These are phyloP conservation scores for Yamagishiella unicocca DNA, from an alignment of 139 green algal genomes.

Conservation along the genomic window DNA sequence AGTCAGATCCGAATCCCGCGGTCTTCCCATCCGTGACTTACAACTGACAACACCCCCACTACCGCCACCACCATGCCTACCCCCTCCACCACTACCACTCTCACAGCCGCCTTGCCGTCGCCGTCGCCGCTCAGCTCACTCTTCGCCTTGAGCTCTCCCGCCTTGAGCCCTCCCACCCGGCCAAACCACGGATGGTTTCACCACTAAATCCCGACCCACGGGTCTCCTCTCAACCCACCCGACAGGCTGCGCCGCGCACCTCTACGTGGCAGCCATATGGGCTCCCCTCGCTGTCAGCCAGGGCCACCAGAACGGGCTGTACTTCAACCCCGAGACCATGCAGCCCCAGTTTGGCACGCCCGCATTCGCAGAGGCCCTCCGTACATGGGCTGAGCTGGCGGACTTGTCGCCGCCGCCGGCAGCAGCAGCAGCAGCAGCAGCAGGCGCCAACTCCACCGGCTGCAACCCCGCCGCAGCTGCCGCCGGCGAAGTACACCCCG, in stretches of 20 bases:
- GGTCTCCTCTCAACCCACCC: no score
- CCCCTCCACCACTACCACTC: background rate
- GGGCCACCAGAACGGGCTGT: background rate
- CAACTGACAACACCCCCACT: no score
- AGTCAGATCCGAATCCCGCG: no score
- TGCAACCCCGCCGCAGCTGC: background rate
- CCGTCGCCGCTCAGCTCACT: background rate
- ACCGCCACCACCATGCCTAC: background rate
- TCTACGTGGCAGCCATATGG: constrained; percentile 3
- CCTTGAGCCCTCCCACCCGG: no score
- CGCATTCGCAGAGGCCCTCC: background rate
- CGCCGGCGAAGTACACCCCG: background rate
- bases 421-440: background rate
- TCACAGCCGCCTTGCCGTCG: background rate
- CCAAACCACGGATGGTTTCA: no score
- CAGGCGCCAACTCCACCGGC: background rate
- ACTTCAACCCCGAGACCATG: constrained; percentile 6
- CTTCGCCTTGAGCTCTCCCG: no score
- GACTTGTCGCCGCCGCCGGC: background rate
- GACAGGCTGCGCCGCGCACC: constrained; percentile 3
- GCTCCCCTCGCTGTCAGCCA: background rate
- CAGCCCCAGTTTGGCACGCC: background rate
- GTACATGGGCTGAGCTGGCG: background rate
- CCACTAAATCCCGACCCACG: no score
- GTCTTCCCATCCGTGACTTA: no score